phyloP scores from a whole-genome alignment of 345 rosid genomes.

The Pugionium cornutum region DNA sequence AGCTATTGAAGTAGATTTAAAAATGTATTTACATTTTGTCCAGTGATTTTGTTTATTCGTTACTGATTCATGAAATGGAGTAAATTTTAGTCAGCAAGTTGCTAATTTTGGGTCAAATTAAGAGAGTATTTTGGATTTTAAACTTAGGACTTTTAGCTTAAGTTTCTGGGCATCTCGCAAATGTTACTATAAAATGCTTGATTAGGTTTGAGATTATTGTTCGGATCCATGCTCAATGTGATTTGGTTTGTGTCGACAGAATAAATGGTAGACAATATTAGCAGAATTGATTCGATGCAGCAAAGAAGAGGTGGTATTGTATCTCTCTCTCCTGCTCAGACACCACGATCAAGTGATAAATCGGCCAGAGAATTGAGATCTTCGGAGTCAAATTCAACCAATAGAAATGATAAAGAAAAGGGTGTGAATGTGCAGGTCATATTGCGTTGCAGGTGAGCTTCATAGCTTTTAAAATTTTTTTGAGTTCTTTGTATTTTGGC shows the following conservation, averaged over 20 bases:
- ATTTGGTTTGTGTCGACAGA: conserved; percentile 19
- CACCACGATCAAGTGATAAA: conserved; percentile 90
- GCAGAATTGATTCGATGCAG: conserved; percentile 64
- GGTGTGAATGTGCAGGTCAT: conserved; percentile 98
- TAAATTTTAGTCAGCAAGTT: conserved; percentile 35
- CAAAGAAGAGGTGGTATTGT: conserved; percentile 73
- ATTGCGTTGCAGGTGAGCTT: conserved; percentile 85
- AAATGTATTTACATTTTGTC: conserved; percentile 4
- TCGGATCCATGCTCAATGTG: conserved; percentile 16
- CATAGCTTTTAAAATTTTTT: background rate
- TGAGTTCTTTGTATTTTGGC: background rate
- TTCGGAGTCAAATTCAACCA: conserved; percentile 62
- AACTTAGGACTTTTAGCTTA: background rate
- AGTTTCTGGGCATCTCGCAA: conserved; percentile 13
- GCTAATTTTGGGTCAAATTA: conserved; percentile 28
- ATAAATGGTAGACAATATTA: conserved; percentile 27
- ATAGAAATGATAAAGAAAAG: conserved; percentile 80
- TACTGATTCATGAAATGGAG: conserved; percentile 29
- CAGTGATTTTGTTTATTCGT: background rate
- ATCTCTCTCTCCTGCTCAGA: conserved; percentile 79
- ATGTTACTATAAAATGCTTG: conserved; percentile 1
- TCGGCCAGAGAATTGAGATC: conserved; percentile 81
- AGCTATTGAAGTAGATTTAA: background rate
- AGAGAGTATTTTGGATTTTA: background rate
- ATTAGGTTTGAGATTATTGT: conserved; percentile 14